phyloP scores from a whole-genome alignment of 2,329 filamentous ascomycete species.

The Aureobasidium pullulans region DNA sequence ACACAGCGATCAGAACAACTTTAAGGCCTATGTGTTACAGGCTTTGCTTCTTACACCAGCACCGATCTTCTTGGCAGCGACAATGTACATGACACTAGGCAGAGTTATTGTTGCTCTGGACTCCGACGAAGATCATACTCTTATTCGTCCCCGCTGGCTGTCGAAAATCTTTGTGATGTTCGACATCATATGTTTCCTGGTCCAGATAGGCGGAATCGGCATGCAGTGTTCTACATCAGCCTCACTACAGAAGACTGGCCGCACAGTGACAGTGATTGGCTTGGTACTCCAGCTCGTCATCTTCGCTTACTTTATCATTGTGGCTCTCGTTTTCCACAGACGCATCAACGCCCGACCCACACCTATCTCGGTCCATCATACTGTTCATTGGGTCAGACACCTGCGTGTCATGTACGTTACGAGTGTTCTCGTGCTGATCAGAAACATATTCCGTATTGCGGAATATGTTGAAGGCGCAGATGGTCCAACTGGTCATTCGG shows the following conservation, averaged over 20 bases:
- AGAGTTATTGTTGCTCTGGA: slow-evolving; percentile 27
- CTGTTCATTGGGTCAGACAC: neutral
- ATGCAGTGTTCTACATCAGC: neutral
- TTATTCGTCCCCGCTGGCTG: slow-evolving; percentile 40
- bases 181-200: slow-evolving; percentile 46
- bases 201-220: slow-evolving; percentile 39
- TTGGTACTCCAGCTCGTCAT: neutral
- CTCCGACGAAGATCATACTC: slow-evolving; percentile 26
- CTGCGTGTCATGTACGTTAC: slow-evolving; percentile 7
- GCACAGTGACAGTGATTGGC: neutral
- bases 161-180: slow-evolving; percentile 50
- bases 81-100: slow-evolving; percentile 41
- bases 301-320: slow-evolving; percentile 5
- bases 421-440: slow-evolving; percentile 12
- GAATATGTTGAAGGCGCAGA: slow-evolving; percentile 14
- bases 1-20: slow-evolving; percentile 28
- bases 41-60: slow-evolving; percentile 37
- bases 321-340: neutral
- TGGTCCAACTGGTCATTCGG: neutral
- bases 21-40: slow-evolving; percentile 36
- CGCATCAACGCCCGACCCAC: neutral
- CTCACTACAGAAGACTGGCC: neutral
- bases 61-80: slow-evolving; percentile 40
- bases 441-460: slow-evolving; percentile 14
- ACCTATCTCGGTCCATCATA: neutral